Base-by-base conservation (phyloP, 306 rosid species). In the Quercus glauca region DNA sequence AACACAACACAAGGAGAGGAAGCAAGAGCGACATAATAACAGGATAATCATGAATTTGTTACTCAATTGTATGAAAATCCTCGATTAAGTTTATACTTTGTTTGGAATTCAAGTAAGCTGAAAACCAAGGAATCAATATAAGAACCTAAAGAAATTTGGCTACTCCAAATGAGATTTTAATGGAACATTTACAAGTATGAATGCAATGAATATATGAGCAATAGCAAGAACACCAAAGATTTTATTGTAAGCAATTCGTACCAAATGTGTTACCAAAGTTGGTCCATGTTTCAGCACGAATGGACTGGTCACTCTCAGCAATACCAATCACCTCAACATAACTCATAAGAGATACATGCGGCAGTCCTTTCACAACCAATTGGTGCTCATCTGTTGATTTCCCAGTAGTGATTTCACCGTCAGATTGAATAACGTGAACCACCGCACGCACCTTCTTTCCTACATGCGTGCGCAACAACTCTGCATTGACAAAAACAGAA, bases 241-340 rank as follows among this genome's bases (percentile, higher is more conserved):
- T 45, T 45, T 9, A 49, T 25, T 64, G 33, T 13, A 4, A 15
- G 35, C 5, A 13, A 43, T 25, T 25, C 76, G 0, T 88, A 88
- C 91, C 91, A 69, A 88, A 85, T 51, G 85, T 75, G 82, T 37
- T 82, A 81, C 91, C 91, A 80, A 88, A 88, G 73, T 88, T 85
- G 1, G 91, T 88, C 76, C 87, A 83, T 20, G 75, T 72, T 55
- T 88, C 89, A 8, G 89, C 85, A 11, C 56, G 59, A 67, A 88
- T 78, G 61, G 83, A 80, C 70, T 78, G 77, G 45, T 21, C 76
- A 76, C 71, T 88, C 26, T 85, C 91, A 55, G 91, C 91, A 78
- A 88, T 83, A 61, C 91, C 91, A 61, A 85, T 85, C 64, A 88
- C 87, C 74, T 85, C 91, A 28, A 85, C 29, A 76, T 55, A 85